Base-by-base conservation (phyloP, 257 asterid species). In the Lavandula angustifolia region DNA sequence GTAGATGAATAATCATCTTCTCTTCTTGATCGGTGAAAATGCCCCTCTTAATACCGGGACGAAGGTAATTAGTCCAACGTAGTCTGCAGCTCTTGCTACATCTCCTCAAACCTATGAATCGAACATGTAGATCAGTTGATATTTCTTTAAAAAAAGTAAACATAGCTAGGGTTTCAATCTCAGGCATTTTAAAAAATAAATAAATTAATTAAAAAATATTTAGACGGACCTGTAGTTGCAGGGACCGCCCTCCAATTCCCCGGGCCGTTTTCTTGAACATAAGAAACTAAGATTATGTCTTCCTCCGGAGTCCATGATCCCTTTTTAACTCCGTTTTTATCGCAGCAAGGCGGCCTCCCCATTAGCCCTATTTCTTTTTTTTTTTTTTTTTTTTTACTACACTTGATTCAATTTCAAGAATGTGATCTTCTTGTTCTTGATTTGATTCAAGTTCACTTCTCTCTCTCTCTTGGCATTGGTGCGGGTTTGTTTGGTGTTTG, bases 251-350 rank as follows among this genome's bases (percentile, higher is more conserved):
- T 84, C 96, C 96, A 89, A 63, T 89, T 86, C 5, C 86, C 90
- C 8, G 96, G 91, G 34, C 96, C 96, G 51, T 89, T 78, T 73
- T 89, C 76, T 76, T 89, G 92, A 73, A 89, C 81, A 70, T 78
- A 86, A 11, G 88, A 78, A 13, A 86, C 95, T 42, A 89, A 63
- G 81, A 82, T 66, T 67, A 89, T 86, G 73, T 89, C 96, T 66
- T 89, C 96, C 67, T 89, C 96, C 51, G 96, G 96, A 41, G 96
- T 89, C 96, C 96, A 89, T 37, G 95, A 88, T 29, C 96, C 96
- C 75, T 89, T 89, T 79, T 89, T 89, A 37, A 89, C 85, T 3
- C 88, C 96, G 31, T 53, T 62, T 71, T 84, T 89, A 41, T 89
- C 96, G 75, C 92, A 86, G 64, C 92, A 89, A 44, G 95, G 95